Base-by-base conservation (phyloP, 768 basidiomycete genomes). In the Russula compacta region DNA sequence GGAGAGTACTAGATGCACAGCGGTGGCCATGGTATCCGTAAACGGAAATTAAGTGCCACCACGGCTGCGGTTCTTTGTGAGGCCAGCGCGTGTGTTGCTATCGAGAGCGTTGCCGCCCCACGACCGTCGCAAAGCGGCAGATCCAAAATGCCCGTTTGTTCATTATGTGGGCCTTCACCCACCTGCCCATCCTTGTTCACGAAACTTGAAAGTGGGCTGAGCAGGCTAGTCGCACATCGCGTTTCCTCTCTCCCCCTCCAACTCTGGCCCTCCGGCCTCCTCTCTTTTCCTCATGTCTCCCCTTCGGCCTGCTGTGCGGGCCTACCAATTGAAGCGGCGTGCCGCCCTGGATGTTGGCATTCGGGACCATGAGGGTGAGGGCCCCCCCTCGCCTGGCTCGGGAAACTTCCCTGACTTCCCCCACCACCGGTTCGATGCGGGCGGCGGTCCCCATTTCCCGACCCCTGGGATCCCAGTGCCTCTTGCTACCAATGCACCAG, bases 291-390 rank as follows among this genome's bases (percentile, higher is more conserved):
- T 35, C 33, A 60, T 61, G 63, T 47, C 38, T 46, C 49, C 47
- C 29, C 19, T 38, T 48, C 44, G 19, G 24, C 63, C 64, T 60
- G 63, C 64, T 60, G 63, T n/a, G 64, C 62, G 50, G 58, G 61
- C 48, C 24, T 40, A 21, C 15, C 51, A 52, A 42, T 24, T 19
- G 51, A 52, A 46, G 9, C 53, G n/a, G 15, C 50, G 33, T 53
- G 52, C 29, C 36, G n/a, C 9, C 48, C 32, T 44, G 55, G 49
- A 43, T 40, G 35, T 24, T 10, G 29, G 6, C 19, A n/a, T 15
- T 7, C 19, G 10, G 54, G 4, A 6, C 15, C 24, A 24, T 7
- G 14, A 5, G 11, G 17, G 5, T 10, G 4, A 32, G 3, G 21
- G 21, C 4, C 7, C 6, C 8, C 29, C 14, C 56, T 43, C 61